phyloP scores from a whole-genome alignment of 2,329 filamentous ascomycete species.

The Scedosporium minutisporum region DNA sequence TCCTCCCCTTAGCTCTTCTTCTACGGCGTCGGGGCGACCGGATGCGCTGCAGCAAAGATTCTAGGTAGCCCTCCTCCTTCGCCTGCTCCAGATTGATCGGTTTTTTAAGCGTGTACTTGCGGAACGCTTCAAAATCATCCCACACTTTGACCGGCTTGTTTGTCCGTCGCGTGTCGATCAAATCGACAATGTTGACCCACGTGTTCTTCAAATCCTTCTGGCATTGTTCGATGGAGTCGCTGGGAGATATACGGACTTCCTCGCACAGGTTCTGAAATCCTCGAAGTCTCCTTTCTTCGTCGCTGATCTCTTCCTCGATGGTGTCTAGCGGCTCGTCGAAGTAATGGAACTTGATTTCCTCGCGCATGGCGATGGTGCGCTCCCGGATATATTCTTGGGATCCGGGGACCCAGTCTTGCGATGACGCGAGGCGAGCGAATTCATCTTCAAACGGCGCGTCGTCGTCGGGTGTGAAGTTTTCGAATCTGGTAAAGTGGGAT shows the following conservation, averaged over 20 bases:
- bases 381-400: slow-evolving; percentile 17
- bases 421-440: slow-evolving; percentile 21
- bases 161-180: slow-evolving; percentile 20
- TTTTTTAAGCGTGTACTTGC: slow-evolving; percentile 16
- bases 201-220: slow-evolving; percentile 15
- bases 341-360: slow-evolving; percentile 19
- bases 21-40: not conserved
- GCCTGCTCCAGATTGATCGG: slow-evolving; percentile 14
- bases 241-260: slow-evolving; percentile 16
- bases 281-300: slow-evolving; percentile 15
- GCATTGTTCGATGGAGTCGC: slow-evolving; percentile 13
- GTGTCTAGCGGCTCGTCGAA: slow-evolving; percentile 13
- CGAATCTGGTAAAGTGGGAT: slow-evolving; percentile 21
- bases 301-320: slow-evolving; percentile 6
- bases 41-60: slow-evolving; percentile 14
- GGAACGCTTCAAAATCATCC: slow-evolving; percentile 17
- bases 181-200: slow-evolving; percentile 21
- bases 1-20: slow-evolving; percentile 42
- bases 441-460: slow-evolving; percentile 20
- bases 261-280: slow-evolving; percentile 6
- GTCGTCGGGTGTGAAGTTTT: slow-evolving; percentile 18
- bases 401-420: slow-evolving; percentile 19
- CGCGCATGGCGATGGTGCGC: slow-evolving; percentile 21
- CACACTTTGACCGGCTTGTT: slow-evolving; percentile 15
- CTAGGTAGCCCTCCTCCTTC: slow-evolving; percentile 14